Conservation (phyloP, 2,329 filamentous ascomycete species). For the Cytospora piceicola region DNA sequence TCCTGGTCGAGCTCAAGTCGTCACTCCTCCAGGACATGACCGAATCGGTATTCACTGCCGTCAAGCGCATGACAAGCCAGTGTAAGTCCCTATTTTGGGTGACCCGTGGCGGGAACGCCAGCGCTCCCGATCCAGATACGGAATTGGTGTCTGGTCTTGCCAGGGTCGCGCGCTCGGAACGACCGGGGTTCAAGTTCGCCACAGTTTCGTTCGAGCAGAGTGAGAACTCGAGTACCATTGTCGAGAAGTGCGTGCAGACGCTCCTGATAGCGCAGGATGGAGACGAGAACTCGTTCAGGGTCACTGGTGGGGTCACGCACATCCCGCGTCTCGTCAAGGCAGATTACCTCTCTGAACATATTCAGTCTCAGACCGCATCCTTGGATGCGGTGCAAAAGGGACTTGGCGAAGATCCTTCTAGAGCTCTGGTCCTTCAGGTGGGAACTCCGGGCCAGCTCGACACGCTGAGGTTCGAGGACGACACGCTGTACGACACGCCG, state of each 20-base stretch:
- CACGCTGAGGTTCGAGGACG: slow-evolving; percentile 34
- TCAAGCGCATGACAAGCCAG: slow-evolving; percentile 34
- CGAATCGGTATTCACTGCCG: slow-evolving; percentile 25
- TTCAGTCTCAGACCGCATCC: slow-evolving; percentile 30
- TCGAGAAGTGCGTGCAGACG: slow-evolving; percentile 26
- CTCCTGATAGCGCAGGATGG: slow-evolving; percentile 16
- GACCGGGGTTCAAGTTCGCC: slow-evolving; percentile 31
- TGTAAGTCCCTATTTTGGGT: slow-evolving; percentile 34
- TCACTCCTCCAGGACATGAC: slow-evolving; percentile 33
- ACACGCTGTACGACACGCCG: slow-evolving; percentile 16
- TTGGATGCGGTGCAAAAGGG: slow-evolving; percentile 15
- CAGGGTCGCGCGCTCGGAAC: slow-evolving; percentile 33
- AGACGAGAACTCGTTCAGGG: slow-evolving; percentile 35
- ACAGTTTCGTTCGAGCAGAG: slow-evolving; percentile 33
- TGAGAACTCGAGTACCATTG: slow-evolving; percentile 21
- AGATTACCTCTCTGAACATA: slow-evolving; percentile 30
- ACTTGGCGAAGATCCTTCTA: slow-evolving; percentile 10
- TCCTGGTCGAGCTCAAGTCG: slow-evolving; percentile 34
- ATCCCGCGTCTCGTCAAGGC: slow-evolving; percentile 32
- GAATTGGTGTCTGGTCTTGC: slow-evolving; percentile 35
- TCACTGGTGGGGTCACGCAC: slow-evolving; percentile 22
- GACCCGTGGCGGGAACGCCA: slow-evolving; percentile 28
- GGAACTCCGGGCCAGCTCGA: slow-evolving; percentile 32
- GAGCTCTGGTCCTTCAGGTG: slow-evolving; percentile 24
- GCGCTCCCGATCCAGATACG: slow-evolving; percentile 28